Percentiles rank a stretch among this genome's conserved stretches.
phyloP scores from a whole-genome alignment of 2,329 filamentous ascomycete species.

The Pestalotiopsis sp. region DNA sequence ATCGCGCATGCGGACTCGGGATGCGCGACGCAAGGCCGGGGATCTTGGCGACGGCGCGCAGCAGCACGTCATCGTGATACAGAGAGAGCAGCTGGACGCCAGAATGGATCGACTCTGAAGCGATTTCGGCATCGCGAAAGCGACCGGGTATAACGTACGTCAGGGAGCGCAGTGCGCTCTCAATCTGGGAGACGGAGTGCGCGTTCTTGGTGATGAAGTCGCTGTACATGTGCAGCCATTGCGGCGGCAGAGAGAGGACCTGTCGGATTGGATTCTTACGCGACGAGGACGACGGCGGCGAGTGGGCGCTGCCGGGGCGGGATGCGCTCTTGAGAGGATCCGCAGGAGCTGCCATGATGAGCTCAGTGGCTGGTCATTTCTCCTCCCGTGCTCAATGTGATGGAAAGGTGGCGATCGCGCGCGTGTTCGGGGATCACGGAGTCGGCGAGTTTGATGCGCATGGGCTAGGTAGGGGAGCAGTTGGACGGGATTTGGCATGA shows the following conservation, averaged over 20 bases:
- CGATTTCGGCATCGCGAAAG: constrained; percentile 90
- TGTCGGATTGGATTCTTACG: constrained; percentile 35
- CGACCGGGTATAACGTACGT: constrained; percentile 95
- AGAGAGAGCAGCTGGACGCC: constrained; percentile 86
- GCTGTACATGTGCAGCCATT: constrained; percentile 73
- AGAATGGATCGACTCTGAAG: constrained; percentile 89
- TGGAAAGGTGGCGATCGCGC: neutral
- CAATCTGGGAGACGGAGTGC: constrained; percentile 90
- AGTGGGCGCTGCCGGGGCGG: constrained; percentile 15
- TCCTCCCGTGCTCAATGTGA: neutral
- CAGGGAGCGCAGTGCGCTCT: constrained; percentile 86
- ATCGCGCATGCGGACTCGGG: constrained; percentile 62
- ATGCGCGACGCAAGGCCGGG: constrained; percentile 54
- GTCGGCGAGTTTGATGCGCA: neutral
- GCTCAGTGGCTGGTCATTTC: neutral
- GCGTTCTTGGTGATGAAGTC: constrained; percentile 96
- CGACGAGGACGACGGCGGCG: constrained; percentile 7
- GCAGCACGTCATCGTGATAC: constrained; percentile 88
- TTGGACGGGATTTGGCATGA: neutral
- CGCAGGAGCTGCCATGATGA: constrained; percentile 9
- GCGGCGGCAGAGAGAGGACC: constrained; percentile 60
- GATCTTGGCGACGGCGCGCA: constrained; percentile 64
- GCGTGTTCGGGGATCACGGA: neutral
- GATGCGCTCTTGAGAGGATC: constrained; percentile 17
- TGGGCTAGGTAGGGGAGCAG: neutral